Base-by-base conservation (phyloP, 805 yeast species). In the Pichia nanzhaoensis region DNA sequence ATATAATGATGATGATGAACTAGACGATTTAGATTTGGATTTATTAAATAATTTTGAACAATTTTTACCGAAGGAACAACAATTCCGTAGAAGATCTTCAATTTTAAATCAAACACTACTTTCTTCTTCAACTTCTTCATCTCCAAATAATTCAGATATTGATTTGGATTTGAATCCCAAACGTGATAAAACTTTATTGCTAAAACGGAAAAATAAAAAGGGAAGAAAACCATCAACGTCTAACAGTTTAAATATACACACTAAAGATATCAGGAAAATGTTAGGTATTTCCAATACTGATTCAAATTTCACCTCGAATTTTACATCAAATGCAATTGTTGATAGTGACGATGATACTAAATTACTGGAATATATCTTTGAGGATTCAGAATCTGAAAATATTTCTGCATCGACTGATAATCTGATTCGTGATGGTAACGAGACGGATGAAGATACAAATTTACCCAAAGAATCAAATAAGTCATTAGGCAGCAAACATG, bases 401-500 rank as follows among this genome's bases (percentile, higher is more conserved):
- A 32, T 51, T 38, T 5, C 60, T 57, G n/a, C 58, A 56, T 12
- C 54, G 48, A 31, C 28, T 18, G 58, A 56, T 22, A 53, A 50
- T 20, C 49, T 35, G 20, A 55, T 38, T 18, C n/a, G 75, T 45
- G 82, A 84, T 53, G 95, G 93, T 36, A 96, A 90, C 55, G 86
- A 95, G 14, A 93, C 99, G 0, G 99, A 91, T 62, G 96, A 88
- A 51, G 98, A 91, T 58, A 74, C 78, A n/a, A 73, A 82, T 16
- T 65, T 91, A 37, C 96, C 97, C 4, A 80, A 80, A 3, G 78
- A 83, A 5, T 70, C 84, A 3, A 70, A 78, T 16, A 68, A 74
- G 37, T 77, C 72, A 46, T 73, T 77, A 34, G 95, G 95, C 2
- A 75, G 84, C 10, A 84, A 87, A 54, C 82, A 87, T n/a, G 83